Evolutionary conservation across 345 rosid species (phyloP), one percentile per base, ranked within the genome.

Genomic region (Sisymbrium irio): DNA sequence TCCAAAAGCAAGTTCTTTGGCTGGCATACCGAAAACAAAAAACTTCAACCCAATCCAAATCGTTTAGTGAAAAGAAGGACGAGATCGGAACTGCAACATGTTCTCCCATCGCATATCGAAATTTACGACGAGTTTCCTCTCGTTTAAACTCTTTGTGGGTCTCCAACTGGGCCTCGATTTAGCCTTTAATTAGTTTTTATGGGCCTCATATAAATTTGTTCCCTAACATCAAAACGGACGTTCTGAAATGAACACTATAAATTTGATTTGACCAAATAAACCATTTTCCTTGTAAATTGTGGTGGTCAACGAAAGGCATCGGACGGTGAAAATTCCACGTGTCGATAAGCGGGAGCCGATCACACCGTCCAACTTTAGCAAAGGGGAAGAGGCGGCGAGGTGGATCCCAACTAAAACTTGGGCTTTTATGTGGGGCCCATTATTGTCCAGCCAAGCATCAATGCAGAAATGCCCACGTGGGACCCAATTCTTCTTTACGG

Each of bases 341-440:
- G 55, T 49, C 55, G n/a, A 0, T 20, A 49, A 2, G 14, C 1
- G 3, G 46, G 76, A 63, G 71, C 20, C 36, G 62, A 65, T 49
- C 71, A 32, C 76, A 64, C 80, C 80, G 80, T 77, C 76, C 76
- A 77, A 54, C 18, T 49, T 30, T 30, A 7, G 27, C 7, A 70
- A 53, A 77, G 65, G 60, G 28, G 2, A 51, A 63, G 40, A 46
- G 65, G 59, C 76, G 79, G 80, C 80, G 71, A 69, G 8, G 71
- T 62, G 79, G 79, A 50, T 60, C 79, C 79, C 75, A 76, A 36
- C 59, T 33, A 35, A 36, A 36, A 13, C 9, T 56, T 49, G 80
- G 75, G 71, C 75, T 76, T 46, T 70, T 3, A 5, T 30, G 73
- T 35, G 68, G 76, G 80, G 46, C 76, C 80, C 55, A 77, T 9